phyloP scores from a whole-genome alignment of 176 grass and related monocot genomes.

The Raddia guianensis region DNA sequence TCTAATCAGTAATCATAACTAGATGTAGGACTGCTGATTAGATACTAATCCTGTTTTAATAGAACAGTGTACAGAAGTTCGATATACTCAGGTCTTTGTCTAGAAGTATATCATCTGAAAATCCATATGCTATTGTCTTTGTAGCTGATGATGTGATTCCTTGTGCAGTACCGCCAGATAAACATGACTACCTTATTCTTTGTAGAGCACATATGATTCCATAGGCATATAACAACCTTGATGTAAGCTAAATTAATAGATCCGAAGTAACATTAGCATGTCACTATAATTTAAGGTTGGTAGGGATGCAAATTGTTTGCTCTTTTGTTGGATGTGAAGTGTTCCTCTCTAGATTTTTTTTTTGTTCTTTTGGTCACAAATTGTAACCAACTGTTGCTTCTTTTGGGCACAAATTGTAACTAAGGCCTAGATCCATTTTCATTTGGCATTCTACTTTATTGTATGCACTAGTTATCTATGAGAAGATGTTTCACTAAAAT shows the following conservation, averaged over 20 bases:
- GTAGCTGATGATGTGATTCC: neutral
- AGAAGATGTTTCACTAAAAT: conserved; percentile 17
- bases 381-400: neutral
- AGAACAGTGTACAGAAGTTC: too few species aligned
- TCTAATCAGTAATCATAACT: too few species aligned
- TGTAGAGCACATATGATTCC: neutral
- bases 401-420: neutral
- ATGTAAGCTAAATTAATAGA: neutral
- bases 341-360: too few species aligned
- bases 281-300: neutral
- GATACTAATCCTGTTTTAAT: too few species aligned
- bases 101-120: too few species aligned
- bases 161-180: neutral
- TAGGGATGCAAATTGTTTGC: neutral
- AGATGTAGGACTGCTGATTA: too few species aligned
- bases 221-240: neutral
- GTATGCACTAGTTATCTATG: neutral
- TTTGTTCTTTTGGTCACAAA: neutral
- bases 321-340: neutral
- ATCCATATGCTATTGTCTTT: neutral
- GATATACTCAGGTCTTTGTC: too few species aligned
- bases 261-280: neutral
- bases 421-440: neutral
- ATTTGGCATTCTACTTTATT: neutral
- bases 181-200: neutral